A percentile compares a stretch with the other conserved stretches of the same genome.
Evolutionary conservation across 768 basidiomycete genomes (phyloP).

Genomic region (Suillus brevipes): DNA sequence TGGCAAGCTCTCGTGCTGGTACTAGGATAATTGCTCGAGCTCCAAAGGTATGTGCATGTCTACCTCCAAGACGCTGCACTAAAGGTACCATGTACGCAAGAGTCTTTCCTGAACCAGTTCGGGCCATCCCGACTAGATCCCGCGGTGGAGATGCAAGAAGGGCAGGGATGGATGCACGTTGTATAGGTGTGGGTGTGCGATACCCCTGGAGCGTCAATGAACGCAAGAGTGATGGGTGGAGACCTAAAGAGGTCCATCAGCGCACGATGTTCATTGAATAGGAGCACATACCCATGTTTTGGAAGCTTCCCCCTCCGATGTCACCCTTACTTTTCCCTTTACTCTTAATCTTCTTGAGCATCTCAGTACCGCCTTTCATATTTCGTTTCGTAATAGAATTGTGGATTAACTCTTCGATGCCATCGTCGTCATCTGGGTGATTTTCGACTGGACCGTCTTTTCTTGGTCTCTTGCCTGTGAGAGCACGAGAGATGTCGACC

Average conservation of each 20-base stretch:
- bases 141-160: constrained; percentile 82
- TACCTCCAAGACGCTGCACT: constrained; percentile 79
- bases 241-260: constrained; percentile 46
- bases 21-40: constrained; percentile 86
- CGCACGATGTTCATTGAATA: background rate
- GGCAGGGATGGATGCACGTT: constrained; percentile 84
- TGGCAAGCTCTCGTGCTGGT: constrained; percentile 90
- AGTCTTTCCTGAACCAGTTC: constrained; percentile 97
- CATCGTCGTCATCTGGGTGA: constrained; percentile 43
- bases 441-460: constrained; percentile 6
- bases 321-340: constrained; percentile 74
- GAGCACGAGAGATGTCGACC: constrained; percentile 64
- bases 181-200: constrained; percentile 94
- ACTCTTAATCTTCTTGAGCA: constrained; percentile 77
- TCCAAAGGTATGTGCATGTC: constrained; percentile 78
- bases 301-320: constrained; percentile 92
- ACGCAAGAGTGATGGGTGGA: constrained; percentile 80
- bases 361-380: constrained; percentile 69
- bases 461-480: constrained; percentile 49
- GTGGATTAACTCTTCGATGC: constrained; percentile 63
- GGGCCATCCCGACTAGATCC: constrained; percentile 97
- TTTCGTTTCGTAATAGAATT: constrained; percentile 71
- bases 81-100: constrained; percentile 95
- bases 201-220: constrained; percentile 91
- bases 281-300: constrained; percentile 80